Percentiles rank a stretch among this genome's conserved stretches.
Conservation (phyloP, 805 yeast genomes). For the Metschnikowia drakensbergensis region DNA sequence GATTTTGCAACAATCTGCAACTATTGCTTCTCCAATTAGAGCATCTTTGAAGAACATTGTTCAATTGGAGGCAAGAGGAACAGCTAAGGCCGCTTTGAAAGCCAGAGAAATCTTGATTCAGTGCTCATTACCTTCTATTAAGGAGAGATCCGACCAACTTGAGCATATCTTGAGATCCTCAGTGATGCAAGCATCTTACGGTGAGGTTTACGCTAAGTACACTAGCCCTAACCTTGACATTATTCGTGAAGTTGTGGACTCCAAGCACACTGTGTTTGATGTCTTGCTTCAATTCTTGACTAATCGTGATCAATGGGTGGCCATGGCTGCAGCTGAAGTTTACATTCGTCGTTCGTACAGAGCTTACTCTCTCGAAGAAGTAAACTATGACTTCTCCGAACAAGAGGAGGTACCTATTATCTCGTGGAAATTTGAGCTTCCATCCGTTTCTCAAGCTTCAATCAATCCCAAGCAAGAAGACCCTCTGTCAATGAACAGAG, state of each 20-base stretch:
- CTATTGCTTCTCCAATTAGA: conserved; percentile 59
- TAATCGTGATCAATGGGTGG: conserved; percentile 80
- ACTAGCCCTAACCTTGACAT: conserved; percentile 77
- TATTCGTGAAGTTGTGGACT: conserved; percentile 89
- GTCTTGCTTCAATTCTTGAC: conserved; percentile 89
- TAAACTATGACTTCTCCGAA: conserved; percentile 54
- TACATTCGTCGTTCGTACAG: conserved; percentile 95
- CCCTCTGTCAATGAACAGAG: conserved; percentile 57
- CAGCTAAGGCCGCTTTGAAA: conserved; percentile 90
- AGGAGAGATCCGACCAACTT: conserved; percentile 94
- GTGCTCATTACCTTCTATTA: conserved; percentile 93
- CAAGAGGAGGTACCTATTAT: conserved; percentile 58
- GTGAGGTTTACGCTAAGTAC: conserved; percentile 73
- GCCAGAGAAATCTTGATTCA: conserved; percentile 96
- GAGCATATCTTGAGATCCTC: conserved; percentile 92
- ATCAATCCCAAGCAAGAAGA: conserved; percentile 48
- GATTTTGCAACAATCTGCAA: conserved; percentile 65
- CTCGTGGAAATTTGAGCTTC: conserved; percentile 86
- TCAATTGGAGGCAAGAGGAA: conserved; percentile 82
- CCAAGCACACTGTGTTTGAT: conserved; percentile 93
- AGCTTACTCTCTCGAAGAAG: conserved; percentile 83
- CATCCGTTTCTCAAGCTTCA: conserved; percentile 69
- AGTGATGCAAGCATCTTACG: conserved; percentile 85
- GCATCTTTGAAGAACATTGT: conserved; percentile 74
- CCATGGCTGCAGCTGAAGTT: conserved; percentile 95